phyloP scores from a whole-genome alignment of 768 basidiomycete genomes.

The Lentinula guzmanii region DNA sequence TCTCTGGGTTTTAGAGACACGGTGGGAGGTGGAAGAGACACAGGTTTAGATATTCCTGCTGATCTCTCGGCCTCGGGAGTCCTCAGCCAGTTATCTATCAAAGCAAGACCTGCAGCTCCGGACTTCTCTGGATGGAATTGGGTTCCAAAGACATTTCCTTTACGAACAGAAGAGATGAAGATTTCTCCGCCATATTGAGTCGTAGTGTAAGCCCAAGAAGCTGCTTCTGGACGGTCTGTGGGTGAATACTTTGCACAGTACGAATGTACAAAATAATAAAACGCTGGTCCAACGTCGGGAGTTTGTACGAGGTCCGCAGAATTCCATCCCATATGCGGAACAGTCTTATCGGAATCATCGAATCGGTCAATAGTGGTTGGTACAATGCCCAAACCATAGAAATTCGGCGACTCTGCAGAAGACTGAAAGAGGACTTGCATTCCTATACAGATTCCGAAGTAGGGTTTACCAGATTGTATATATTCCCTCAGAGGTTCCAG shows the following conservation, averaged over 20 bases:
- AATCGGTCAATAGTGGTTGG: conserved; percentile 79
- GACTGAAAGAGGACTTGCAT: conserved; percentile 93
- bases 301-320: conserved; percentile 52
- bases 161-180: conserved; percentile 81
- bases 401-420: conserved; percentile 69
- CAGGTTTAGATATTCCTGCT: conserved; percentile 13
- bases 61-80: conserved; percentile 38
- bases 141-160: conserved; percentile 81
- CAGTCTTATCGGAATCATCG: conserved; percentile 66
- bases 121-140: conserved; percentile 99
- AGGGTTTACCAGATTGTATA: conserved; percentile 83
- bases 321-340: conserved; percentile 99
- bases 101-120: conserved; percentile 75
- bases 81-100: conserved; percentile 78
- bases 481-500: conserved; percentile 78
- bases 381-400: conserved; percentile 77
- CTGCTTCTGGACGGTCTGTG: conserved; percentile 43
- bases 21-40: conserved; percentile 26
- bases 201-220: conserved; percentile 76
- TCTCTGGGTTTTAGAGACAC: conserved; percentile 42
- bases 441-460: conserved; percentile 98
- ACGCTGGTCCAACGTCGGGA: conserved; percentile 39
- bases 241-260: conserved; percentile 78
- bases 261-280: conserved; percentile 98
- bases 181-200: conserved; percentile 94